Base-by-base conservation (phyloP, 106 monocot genomes). In the Cymbidium sinense region DNA sequence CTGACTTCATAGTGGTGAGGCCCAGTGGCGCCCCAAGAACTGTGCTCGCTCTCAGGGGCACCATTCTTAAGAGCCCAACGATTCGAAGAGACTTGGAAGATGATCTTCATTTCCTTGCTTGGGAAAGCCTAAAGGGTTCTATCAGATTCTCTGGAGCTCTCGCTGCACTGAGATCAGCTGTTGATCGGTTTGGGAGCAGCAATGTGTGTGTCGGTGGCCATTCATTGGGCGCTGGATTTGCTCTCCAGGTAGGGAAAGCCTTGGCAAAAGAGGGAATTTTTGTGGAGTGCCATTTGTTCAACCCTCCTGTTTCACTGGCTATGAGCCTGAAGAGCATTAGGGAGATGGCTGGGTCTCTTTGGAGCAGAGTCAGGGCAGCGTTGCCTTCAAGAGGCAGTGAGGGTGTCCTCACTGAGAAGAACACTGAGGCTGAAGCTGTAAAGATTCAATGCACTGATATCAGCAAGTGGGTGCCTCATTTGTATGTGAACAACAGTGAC, bases 401-500 rank as follows among this genome's bases (percentile, higher is more conserved):
- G 2, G 50, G 9, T 20, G 71, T n/a, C 2, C 36, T 71, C 37
- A 31, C 33, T 4, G 69, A 69, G 18, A 69, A 69, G 71, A 37
- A 37, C 4, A 23, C 31, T 10, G 81, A 76, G 58, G 41, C 27
- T 20, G 70, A 33, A 54, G 35, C 37, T 30, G 54, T 29, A 70
- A 75, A 65, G 75, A 58, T 50, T 36, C 35, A 70, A 21, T 50
- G 54, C 52, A 25, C 70, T 6, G 76, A 82, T 76, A 74, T 73
- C 3, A 79, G 78, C 43, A 82, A 76, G 64, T 86, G 86, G 86
- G 79, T 64, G 67, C 82, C 86, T 6, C 79, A 82, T 76, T 43
- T 85, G 50, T 85, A 85, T 78, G 85, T 85, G 64, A 85, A 85
- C 36, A 81, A 75, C 55, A 85, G 81, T 51, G 86, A 86, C 52